Conservation (phyloP, 2,329 filamentous ascomycete species). For the Monosporascus sp. region DNA sequence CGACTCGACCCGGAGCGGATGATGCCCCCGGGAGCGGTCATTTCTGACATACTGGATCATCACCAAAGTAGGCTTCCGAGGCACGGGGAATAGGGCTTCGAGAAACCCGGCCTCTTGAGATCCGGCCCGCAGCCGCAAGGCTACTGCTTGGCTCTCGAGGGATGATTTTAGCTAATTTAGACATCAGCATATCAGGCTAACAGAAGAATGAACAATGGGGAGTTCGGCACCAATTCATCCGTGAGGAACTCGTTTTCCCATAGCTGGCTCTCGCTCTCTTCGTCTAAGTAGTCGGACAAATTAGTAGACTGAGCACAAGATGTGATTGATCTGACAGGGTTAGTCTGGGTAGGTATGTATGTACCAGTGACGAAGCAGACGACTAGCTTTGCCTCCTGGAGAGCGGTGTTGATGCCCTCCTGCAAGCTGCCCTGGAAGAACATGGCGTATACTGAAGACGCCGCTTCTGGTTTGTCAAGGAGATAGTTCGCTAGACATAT, state of each 20-base stretch:
- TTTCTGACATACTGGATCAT: slow-evolving; percentile 59
- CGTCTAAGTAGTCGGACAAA: slow-evolving; percentile 46
- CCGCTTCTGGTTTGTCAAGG: too few species aligned
- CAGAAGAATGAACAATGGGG: neutral
- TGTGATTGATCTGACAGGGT: too few species aligned
- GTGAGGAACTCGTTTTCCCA: slow-evolving; percentile 69
- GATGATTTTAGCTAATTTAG: slow-evolving; percentile 45
- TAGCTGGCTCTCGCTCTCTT: slow-evolving; percentile 57
- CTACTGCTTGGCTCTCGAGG: slow-evolving; percentile 58
- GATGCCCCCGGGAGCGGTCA: too few species aligned
- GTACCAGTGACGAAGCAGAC: slow-evolving; percentile 78
- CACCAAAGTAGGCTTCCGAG: slow-evolving; percentile 70
- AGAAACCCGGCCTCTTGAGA: slow-evolving; percentile 79
- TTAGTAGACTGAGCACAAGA: slow-evolving; percentile 2
- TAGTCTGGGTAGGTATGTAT: slow-evolving; percentile 6
- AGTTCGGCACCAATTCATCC: slow-evolving; percentile 44
- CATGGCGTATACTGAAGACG: slow-evolving; percentile 40
- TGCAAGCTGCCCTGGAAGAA: slow-evolving; percentile 79
- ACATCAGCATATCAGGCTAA: slow-evolving; percentile 5
- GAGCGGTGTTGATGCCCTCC: slow-evolving; percentile 70
- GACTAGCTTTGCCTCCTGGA: slow-evolving; percentile 71
- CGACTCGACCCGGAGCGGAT: too few species aligned
- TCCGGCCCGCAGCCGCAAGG: slow-evolving; percentile 64
- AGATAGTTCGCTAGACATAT: too few species aligned
- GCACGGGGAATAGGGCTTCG: slow-evolving; percentile 75